These are phyloP conservation scores for Flaveria floridana DNA, from an alignment of 140 eudicot genomes.

Conservation along the genomic window DNA sequence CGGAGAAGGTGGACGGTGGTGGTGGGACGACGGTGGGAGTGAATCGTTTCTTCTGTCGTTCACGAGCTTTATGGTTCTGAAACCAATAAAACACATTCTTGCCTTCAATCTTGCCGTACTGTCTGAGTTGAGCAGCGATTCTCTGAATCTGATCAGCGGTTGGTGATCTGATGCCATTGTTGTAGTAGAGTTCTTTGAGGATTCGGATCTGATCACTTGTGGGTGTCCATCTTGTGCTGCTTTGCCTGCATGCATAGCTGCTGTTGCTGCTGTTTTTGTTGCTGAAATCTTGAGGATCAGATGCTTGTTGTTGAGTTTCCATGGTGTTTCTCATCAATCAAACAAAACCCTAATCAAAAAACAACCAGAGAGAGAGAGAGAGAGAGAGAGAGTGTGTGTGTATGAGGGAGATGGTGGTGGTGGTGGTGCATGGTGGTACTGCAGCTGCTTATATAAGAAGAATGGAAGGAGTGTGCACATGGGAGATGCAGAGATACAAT, in stretches of 20 bases:
- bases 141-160: constrained; percentile 87
- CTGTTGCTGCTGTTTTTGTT: constrained; percentile 30
- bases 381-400: background rate
- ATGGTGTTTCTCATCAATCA: constrained; percentile 29
- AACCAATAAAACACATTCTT: constrained; percentile 98
- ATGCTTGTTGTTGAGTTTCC: constrained; percentile 56
- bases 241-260: constrained; percentile 74
- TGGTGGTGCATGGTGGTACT: background rate
- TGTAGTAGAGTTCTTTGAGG: constrained; percentile 89
- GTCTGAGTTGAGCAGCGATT: constrained; percentile 80
- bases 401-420: background rate
- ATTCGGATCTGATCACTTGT: constrained; percentile 90
- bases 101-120: constrained; percentile 99
- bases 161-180: constrained; percentile 90
- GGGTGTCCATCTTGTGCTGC: constrained; percentile 94
- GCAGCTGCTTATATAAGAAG: constrained; percentile 34
- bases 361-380: constrained; percentile 26
- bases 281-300: constrained; percentile 32
- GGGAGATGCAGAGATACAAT: constrained; percentile 34
- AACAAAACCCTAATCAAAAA: constrained; percentile 31
- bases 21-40: constrained; percentile 26
- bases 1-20: constrained; percentile 28
- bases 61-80: constrained; percentile 97
- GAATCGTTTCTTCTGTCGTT: constrained; percentile 87
- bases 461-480: constrained; percentile 42